Evolutionary conservation across 1,284 basidiomycete species (phyloP), one percentile per base, ranked within the genome.

Genomic region (Puccinia hordei): DNA sequence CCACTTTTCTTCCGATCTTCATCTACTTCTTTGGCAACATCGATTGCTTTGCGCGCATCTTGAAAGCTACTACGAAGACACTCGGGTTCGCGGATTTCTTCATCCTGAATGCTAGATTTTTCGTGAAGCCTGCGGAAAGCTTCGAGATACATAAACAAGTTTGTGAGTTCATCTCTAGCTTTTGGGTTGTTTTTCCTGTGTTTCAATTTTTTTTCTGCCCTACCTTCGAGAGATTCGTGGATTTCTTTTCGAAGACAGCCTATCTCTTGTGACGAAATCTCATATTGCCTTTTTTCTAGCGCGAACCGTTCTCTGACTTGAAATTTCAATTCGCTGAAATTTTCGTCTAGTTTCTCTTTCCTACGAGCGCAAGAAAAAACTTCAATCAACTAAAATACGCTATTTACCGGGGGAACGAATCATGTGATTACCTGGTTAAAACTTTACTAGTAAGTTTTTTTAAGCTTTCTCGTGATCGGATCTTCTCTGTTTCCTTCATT

Each of bases 1-100:
- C 27, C 17, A 78, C 75, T 78, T 69, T 78, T 78, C 49, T 51
- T 27, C 24, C 63, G 27, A 55, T 78, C 75, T 53, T 68, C 75
- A 57, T 69, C 49, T 38, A 78, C 6, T 66, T 78, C 75, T 44
- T 59, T 78, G 13, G 65, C 51, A 24, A 78, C n/a, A 13, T 53
- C 27, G 53, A 78, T 19, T 12, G 46, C 49, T 53, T 44, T 35
- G 15, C 63, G 61, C 46, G 63, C 63, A 68, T 68, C 53, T 27
- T 27, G 75, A 44, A 51, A 41, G 24, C 71, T 27, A 13, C 2
- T 10, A 33, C 15, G 13, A 24, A n/a, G 4, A 38, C 35, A 1
- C 6, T 57, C n/a, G 51, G 71, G 30, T 51, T 51, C 51, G 49
- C 17, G 12, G 5, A 68, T 68, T 46, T 68, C 66, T 35, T 76